Evolutionary conservation across 805 yeast species (phyloP).

Genomic region (Yarrowia sp.): DNA sequence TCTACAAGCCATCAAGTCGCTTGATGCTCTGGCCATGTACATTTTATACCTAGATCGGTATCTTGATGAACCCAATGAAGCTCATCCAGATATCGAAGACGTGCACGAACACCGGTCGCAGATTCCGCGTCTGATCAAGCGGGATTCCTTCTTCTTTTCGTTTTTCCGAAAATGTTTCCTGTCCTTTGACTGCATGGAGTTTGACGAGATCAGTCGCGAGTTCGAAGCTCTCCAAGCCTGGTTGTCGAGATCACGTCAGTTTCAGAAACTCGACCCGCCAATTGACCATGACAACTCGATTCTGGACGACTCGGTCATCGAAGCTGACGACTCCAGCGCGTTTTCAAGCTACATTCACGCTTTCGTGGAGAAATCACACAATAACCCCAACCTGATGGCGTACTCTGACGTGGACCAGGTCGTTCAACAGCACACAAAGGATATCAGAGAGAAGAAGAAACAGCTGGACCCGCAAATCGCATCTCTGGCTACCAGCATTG

Average conservation of each 20-base stretch:
- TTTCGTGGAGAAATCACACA: slow-evolving; percentile 21
- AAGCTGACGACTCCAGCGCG: slow-evolving; percentile 4
- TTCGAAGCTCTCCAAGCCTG: slow-evolving; percentile 8
- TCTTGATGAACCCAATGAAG: slow-evolving; percentile 38
- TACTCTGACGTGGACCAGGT: slow-evolving; percentile 34
- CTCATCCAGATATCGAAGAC: background rate
- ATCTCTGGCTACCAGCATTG: slow-evolving; percentile 52
- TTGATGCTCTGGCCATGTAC: slow-evolving; percentile 42
- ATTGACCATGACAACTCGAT: slow-evolving; percentile 2
- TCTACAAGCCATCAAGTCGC: slow-evolving; percentile 39
- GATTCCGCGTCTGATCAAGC: slow-evolving; percentile 24
- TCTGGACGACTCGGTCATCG: background rate
- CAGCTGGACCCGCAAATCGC: slow-evolving; percentile 54
- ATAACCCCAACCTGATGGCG: slow-evolving; percentile 27
- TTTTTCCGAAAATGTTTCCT: slow-evolving; percentile 44
- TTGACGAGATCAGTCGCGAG: slow-evolving; percentile 51
- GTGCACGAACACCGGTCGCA: background rate
- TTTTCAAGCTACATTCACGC: slow-evolving; percentile 21
- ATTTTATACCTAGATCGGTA: slow-evolving; percentile 40
- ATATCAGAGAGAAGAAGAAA: slow-evolving; percentile 56
- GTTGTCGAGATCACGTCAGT: background rate
- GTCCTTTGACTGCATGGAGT: slow-evolving; percentile 52
- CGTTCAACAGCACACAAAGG: slow-evolving; percentile 55
- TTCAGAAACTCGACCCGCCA: background rate
- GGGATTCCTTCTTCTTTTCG: slow-evolving; percentile 27